Evolutionary conservation across 2,329 filamentous ascomycete species (phyloP), one percentile per base, ranked within the genome.

Genomic region (Kalmusia sp.): DNA sequence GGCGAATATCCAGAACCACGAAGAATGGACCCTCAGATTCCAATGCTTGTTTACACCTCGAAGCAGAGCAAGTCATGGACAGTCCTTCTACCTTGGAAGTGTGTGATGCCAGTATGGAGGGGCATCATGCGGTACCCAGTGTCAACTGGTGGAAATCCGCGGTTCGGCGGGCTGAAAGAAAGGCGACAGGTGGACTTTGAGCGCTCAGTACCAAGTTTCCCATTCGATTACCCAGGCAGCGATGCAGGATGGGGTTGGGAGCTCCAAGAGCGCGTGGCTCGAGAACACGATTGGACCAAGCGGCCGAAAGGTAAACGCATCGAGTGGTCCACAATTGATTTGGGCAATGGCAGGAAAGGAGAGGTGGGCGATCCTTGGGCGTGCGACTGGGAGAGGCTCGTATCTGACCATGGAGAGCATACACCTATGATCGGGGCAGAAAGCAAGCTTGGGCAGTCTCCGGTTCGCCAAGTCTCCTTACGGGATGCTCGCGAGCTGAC

Each of bases 1-100:
- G 92, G 92, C 1, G 73, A 81, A 21, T 79, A 83, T 53, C 83
- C 92, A 0, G 76, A 82, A 19, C 70, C 84, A 1, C 80, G 81
- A 7, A 59, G 79, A 1, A 79, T 77, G 7, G 92, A 97, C 65
- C 90, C 91, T 1, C 77, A 83, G 1, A 95, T 98, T 14, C 95
- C 95, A 1, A 76, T 93, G 33, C 79, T 93, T 1, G 76, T 96
- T 5, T 80, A 91, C 4, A 81, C 87, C 28, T 85, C 84, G 9
- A 82, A 85, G 3, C 75, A 76, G 31, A 77, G 80, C 49, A 71
- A 62, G 1, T 87, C 82, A 0, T 98, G 92, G 92, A 95, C 88
- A 0, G 71, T 98, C 1, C 80, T 98, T 21, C 82, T 95, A 3
- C 95, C 95, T 0, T 97, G 93, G 92, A 92, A 91, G 69, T 96